phyloP scores from a whole-genome alignment of 192 early-diverging fungal species.

The Oehlia diaphana region DNA sequence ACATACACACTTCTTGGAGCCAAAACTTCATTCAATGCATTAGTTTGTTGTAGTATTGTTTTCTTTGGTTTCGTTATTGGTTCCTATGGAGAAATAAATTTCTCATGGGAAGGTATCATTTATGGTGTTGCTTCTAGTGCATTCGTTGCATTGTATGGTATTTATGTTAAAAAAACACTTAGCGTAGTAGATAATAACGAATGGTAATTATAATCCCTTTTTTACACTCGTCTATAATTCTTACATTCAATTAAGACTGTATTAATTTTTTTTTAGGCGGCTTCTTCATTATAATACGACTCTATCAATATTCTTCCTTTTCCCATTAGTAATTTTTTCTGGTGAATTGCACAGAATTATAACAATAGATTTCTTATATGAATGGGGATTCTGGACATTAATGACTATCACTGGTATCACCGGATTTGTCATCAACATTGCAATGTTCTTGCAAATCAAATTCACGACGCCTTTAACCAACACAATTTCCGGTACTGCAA shows the following conservation, averaged over 20 bases:
- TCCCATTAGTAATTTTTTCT: conserved; percentile 57
- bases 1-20: conserved; percentile 61
- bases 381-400: conserved; percentile 57
- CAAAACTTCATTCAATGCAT: conserved; percentile 50
- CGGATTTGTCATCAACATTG: conserved; percentile 67
- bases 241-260: not conserved
- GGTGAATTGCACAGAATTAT: conserved; percentile 57
- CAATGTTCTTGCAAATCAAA: conserved; percentile 73
- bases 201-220: conserved; percentile 43
- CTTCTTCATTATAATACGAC: conserved; percentile 69
- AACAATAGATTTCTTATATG: conserved; percentile 49
- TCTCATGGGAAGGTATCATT: conserved; percentile 61
- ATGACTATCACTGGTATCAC: conserved; percentile 64
- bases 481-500: conserved; percentile 70
- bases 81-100: conserved; percentile 67
- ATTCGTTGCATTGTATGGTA: conserved; percentile 70
- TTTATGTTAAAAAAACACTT: conserved; percentile 69
- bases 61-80: conserved; percentile 65
- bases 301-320: conserved; percentile 57
- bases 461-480: conserved; percentile 67
- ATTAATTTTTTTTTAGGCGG: conserved; percentile 38
- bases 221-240: not conserved
- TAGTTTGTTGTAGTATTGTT: conserved; percentile 58
- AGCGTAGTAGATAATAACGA: conserved; percentile 62
- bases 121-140: conserved; percentile 63